phyloP scores from a whole-genome alignment of 2,329 filamentous ascomycete species.

The Celoporthe dispersa region DNA sequence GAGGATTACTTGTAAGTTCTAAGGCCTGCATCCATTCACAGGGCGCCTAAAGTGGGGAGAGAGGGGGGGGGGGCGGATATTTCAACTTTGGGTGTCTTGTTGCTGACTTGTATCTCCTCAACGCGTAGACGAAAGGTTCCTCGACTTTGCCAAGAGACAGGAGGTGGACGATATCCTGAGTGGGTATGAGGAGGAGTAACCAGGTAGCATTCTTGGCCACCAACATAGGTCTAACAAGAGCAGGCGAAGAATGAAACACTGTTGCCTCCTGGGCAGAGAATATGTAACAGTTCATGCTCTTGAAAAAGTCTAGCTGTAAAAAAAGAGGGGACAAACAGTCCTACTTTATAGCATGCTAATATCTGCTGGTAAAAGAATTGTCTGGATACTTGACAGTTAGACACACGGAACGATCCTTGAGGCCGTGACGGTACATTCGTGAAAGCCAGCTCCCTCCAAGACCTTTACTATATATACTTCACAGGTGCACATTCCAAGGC shows the following conservation, averaged over 20 bases:
- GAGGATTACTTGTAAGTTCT: conserved; percentile 42
- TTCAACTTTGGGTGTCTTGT: not conserved
- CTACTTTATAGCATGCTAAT: no score
- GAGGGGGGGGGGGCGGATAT: no score
- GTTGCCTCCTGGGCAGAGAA: not conserved
- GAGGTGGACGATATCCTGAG: conserved; percentile 37
- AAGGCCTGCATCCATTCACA: no score
- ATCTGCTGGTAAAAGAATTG: no score
- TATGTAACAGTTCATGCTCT: not conserved
- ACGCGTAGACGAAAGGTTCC: conserved; percentile 41
- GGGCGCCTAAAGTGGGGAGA: no score
- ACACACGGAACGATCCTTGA: no score
- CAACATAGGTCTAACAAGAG: not conserved
- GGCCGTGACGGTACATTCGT: no score
- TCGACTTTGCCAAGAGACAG: conserved; percentile 42
- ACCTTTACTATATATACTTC: no score
- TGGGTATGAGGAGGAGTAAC: conserved; percentile 29
- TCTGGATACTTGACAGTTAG: no score
- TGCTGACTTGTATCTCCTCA: conserved; percentile 8
- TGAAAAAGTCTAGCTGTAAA: not conserved
- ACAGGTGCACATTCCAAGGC: no score
- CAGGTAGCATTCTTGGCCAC: not conserved
- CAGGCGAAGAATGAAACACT: not conserved
- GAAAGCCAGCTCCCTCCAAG: no score
- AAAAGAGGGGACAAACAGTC: no score